Base-by-base conservation (phyloP, 1,139 yeast species). In the Pichia sp. region DNA sequence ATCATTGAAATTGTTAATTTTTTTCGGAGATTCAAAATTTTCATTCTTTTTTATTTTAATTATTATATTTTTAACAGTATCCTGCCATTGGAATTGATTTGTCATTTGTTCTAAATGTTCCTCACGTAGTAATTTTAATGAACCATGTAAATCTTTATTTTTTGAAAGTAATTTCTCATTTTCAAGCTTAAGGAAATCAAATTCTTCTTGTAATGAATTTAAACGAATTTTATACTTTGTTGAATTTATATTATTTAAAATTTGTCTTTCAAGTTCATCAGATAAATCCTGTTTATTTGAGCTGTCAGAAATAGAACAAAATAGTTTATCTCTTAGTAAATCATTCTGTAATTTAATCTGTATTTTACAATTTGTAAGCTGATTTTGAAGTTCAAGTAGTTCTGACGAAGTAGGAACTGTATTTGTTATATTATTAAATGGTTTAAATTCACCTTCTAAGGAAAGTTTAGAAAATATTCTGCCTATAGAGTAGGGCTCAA, bases 331-430 rank as follows among this genome's bases (percentile, higher is more conserved):
- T 31, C 58, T 25, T 39, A 63, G 43, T 29, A 62, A 46, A 43
- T 60, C 63, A 30, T 56, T 55, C 41, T 60, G 64, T 34, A 63
- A 39, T 36, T 57, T 57, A 30, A 63, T 45, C 41, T 63, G 65
- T 28, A 63, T 57, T 51, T 57, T 61, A 43, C 61, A 61, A 49
- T 62, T 59, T 1, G 61, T 63, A 11, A 63, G 48, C 36, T 62
- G 61, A 42, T 58, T 60, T 30, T 60, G 58, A 8, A 63, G 42
- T 3, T 46, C 52, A 30, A 53, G 57, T 6, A 59, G 40, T 28
- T 62, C 64, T 18, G 38, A 29, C 3, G 39, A 32, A 7, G 48
- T 39, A 6, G 46, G 37, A 10, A 32, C 6, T 10, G 35, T 31
- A 9, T 45, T 18, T 6, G 34, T n/a, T 7, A 30, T 25, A 5